Base-by-base conservation (phyloP, 371 early-diverging fungal species). In the Apophysomyces variabilis region DNA sequence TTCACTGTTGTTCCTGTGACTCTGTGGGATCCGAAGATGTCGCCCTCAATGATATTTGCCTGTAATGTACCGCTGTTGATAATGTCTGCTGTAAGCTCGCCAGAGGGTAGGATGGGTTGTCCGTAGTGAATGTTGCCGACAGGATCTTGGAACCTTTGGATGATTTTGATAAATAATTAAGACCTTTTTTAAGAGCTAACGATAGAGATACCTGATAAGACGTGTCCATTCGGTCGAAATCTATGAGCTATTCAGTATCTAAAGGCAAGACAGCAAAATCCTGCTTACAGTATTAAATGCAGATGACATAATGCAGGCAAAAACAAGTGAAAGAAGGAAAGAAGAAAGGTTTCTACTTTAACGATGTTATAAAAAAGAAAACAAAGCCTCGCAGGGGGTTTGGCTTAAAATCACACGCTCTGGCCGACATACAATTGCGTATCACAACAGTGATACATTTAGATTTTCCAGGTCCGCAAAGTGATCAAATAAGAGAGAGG, bases 51-150 rank as follows among this genome's bases (percentile, higher is more conserved):
- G 58, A 83, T 37, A 35, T 79, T 73, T 8, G 85, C 85, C 8
- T 69, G 64, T 57, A 85, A 58, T 26, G 64, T 39, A 16, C 63
- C 57, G 1, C 58, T 62, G 58, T 63, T 60, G 4, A 69, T 45
- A n/a, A 71, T 61, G 11, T 60, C 64, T 4, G 61, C 44, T 9
- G 70, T 67, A 18, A 59, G 61, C 16, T 64, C 62, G 38, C 37
- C 56, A 32, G 57, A 68, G 36, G 32, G 57, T 32, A 65, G 65
- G 58, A 71, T 65, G 6, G 84, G 85, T 62, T 85, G 78, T 3
- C 85, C 85, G 2, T 73, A 71, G 46, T 78, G 76, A 18, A 77
- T 68, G 58, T 80, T 82, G 14, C 84, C 80, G 58, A 80, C 73
- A 32, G 74, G 70, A 46, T 78, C 80, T 58, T 77, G 60, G 57